A percentile compares a stretch with the other conserved stretches of the same genome.
phyloP scores from a whole-genome alignment of 108 stramenopile genomes.

The Skeletonema grethae region DNA sequence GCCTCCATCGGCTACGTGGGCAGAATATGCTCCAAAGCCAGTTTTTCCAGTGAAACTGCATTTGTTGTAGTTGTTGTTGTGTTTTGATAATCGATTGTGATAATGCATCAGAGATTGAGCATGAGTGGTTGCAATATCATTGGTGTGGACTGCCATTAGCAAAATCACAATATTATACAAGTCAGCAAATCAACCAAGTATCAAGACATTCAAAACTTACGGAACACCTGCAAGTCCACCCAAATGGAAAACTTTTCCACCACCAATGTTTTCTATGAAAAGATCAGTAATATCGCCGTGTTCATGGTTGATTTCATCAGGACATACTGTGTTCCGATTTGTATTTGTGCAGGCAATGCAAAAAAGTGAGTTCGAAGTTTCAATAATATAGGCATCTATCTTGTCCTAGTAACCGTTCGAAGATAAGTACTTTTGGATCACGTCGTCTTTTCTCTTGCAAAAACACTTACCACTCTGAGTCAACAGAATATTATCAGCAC shows the following conservation, averaged over 20 bases:
- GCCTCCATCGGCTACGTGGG: not conserved
- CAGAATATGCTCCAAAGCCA: not conserved
- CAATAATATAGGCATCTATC: too few species aligned
- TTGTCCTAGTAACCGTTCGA: too few species aligned
- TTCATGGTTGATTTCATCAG: slow-evolving; percentile 12
- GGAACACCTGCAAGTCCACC: slow-evolving; percentile 10
- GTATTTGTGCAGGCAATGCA: not conserved
- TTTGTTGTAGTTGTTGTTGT: not conserved
- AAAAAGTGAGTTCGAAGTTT: too few species aligned
- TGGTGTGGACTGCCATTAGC: not conserved
- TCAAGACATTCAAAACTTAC: not conserved
- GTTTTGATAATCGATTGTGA: not conserved
- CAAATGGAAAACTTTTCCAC: slow-evolving; percentile 8
- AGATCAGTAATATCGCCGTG: slow-evolving; percentile 4
- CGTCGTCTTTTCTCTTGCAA: too few species aligned
- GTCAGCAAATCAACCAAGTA: not conserved
- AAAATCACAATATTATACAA: not conserved
- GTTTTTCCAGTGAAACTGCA: slow-evolving; percentile 12
- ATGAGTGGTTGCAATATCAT: not conserved
- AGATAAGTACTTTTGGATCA: too few species aligned
- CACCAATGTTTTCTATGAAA: slow-evolving; percentile 5
- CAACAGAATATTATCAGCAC: not conserved
- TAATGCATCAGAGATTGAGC: not conserved
- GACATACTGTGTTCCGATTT: not conserved
- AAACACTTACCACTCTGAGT: not conserved